phyloP scores from a whole-genome alignment of 768 basidiomycete species.

The Imleria badia region DNA sequence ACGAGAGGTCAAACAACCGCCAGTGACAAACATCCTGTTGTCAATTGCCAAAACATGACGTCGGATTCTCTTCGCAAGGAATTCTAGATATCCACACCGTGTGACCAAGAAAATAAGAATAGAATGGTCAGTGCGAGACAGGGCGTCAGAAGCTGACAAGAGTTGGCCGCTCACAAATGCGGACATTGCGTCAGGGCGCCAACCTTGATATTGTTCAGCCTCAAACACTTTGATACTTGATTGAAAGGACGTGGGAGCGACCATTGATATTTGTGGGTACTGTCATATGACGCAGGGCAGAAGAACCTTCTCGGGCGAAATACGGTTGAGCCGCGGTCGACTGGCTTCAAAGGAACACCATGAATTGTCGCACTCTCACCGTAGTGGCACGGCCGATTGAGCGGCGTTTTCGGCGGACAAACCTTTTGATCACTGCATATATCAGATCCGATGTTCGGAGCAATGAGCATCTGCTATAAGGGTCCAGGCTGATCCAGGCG shows the following conservation, averaged over 20 bases:
- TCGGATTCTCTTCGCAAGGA: slow-evolving; percentile 14
- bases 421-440: too few relatives aligned
- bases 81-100: background rate
- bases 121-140: background rate
- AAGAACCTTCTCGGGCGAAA: background rate
- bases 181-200: background rate
- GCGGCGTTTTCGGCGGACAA: slow-evolving; percentile 1
- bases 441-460: slow-evolving; percentile 1
- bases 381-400: background rate
- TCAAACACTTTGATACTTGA: background rate
- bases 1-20: background rate
- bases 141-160: background rate
- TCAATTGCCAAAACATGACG: background rate
- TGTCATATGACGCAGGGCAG: background rate
- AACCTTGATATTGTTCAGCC: background rate
- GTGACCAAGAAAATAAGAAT: background rate
- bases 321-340: background rate
- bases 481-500: background rate
- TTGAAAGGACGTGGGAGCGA: background rate
- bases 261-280: background rate
- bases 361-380: background rate
- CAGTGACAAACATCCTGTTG: background rate
- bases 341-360: background rate
- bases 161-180: background rate
- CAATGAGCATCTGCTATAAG: background rate